Evolutionary conservation across 108 stramenopile genomes (phyloP), one percentile per base, ranked within the genome.

Genomic region (Epipyxis sp.): DNA sequence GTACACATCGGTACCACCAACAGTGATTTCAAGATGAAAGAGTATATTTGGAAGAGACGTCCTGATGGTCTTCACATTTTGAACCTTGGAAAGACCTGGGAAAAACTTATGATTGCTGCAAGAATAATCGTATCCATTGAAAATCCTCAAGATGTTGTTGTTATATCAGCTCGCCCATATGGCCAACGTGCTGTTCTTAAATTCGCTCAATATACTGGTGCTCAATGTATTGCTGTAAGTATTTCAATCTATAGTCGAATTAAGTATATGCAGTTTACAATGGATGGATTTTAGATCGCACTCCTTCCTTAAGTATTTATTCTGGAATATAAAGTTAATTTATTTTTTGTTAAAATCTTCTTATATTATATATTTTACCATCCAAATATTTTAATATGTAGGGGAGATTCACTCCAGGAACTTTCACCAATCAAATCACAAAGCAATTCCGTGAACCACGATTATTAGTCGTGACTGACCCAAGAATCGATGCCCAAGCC

Each of bases 401-500:
- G n/a, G n/a, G 97, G 77, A 93, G 98, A 54, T 99, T 96, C 94
- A 99, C 98, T 54, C 97, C 98, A 43, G 98, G 98, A 76, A 98
- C 97, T 59, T 99, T 99, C 83, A 99, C 98, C 42, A 99, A 99
- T 88, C 98, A 99, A 89, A 98, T 98, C 90, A 99, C 98, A 84
- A 98, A 97, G 92, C 95, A 98, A 81, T 99, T 97, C 94, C 87
- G 90, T 59, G 98, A 99, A 88, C 98, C 98, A 59, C 97, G 98
- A 81, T 90, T 99, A 44, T 87, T 99, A 78, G 89, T 99, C 84
- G 91, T 98, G 67, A 99, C 98, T 46, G 98, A 99, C 88, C 98
- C 98, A 57, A 90, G 97, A 74, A 94, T 94, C 2, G 98, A 99
- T 88, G 61, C 61, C 25, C 97, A 98, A 85, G 86, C 96, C 62